Evolutionary conservation across 2,329 filamentous ascomycete genomes (phyloP).

Genomic region (Rhinocladiella mackenziei): DNA sequence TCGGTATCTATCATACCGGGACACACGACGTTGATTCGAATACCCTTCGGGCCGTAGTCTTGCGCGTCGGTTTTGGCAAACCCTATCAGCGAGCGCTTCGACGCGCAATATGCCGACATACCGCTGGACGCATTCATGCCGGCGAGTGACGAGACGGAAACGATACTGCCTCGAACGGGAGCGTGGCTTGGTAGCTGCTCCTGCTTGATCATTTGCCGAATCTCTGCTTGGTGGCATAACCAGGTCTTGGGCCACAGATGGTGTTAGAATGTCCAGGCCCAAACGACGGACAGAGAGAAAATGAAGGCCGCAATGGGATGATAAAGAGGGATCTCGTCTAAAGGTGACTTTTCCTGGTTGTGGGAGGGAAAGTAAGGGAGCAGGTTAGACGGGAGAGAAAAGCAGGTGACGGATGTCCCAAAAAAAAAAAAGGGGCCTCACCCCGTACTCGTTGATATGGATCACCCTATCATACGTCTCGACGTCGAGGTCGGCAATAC

Average conservation of each 20-base stretch:
- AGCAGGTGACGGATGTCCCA: too few species aligned
- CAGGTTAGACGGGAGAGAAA: too few species aligned
- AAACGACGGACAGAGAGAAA: too few species aligned
- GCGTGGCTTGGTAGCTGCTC: constrained; percentile 39
- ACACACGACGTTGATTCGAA: constrained; percentile 40
- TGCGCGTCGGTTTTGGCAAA: constrained; percentile 41
- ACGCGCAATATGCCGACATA: constrained; percentile 40
- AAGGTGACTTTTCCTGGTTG: too few species aligned
- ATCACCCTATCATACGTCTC: constrained; percentile 52
- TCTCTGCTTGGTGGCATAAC: constrained; percentile 45
- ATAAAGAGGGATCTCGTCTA: too few species aligned
- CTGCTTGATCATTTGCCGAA: constrained; percentile 47
- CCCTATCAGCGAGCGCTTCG: constrained; percentile 44
- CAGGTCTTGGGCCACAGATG: constrained; percentile 31
- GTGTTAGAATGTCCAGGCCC: neutral
- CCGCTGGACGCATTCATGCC: constrained; percentile 44
- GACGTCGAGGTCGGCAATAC: constrained; percentile 46
- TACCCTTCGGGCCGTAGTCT: constrained; percentile 34
- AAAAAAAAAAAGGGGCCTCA: too few species aligned
- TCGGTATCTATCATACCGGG: constrained; percentile 41
- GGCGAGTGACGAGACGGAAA: constrained; percentile 53
- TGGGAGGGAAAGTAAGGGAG: too few species aligned
- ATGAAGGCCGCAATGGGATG: too few species aligned
- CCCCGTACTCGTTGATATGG: constrained; percentile 52
- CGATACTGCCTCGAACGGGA: constrained; percentile 44